Percentiles rank a stretch among this genome's conserved stretches.
These are phyloP conservation scores for Yamadazyma dushanensis DNA, from an alignment of 1,139 yeast species.

Conservation along the genomic window DNA sequence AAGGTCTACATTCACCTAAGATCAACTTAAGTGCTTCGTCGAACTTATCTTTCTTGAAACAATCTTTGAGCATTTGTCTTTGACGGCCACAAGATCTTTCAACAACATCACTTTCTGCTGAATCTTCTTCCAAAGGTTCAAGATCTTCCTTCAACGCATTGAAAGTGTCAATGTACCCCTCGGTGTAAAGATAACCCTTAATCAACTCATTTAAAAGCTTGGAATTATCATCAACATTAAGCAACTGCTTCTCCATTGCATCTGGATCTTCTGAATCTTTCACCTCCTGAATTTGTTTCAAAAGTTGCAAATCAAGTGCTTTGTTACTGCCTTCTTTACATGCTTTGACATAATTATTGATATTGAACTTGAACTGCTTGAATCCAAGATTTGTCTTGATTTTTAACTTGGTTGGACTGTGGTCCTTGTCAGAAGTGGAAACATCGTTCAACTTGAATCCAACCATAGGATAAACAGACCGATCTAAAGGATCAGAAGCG, in stretches of 20 bases:
- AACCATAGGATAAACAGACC: constrained; percentile 39
- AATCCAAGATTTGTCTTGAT: constrained; percentile 75
- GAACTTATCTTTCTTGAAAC: constrained; percentile 48
- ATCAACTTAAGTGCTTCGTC: constrained; percentile 47
- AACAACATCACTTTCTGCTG: constrained; percentile 9
- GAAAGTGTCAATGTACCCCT: constrained; percentile 71
- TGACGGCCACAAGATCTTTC: constrained; percentile 38
- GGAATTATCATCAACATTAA: constrained; percentile 29
- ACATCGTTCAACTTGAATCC: constrained; percentile 39
- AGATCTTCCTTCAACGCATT: constrained; percentile 50
- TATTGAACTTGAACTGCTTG: constrained; percentile 66
- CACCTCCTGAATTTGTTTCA: constrained; percentile 19
- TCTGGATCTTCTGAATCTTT: constrained; percentile 1
- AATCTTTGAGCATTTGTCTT: constrained; percentile 53
- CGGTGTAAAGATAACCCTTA: constrained; percentile 67
- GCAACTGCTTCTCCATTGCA: constrained; percentile 22
- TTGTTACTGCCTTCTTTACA: constrained; percentile 31
- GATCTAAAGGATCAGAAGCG: constrained; percentile 15
- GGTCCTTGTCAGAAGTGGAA: constrained; percentile 3
- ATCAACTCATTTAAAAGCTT: constrained; percentile 55
- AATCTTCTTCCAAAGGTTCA: background rate
- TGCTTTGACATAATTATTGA: constrained; percentile 59
- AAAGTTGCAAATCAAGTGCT: constrained; percentile 17
- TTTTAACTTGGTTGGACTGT: constrained; percentile 17
- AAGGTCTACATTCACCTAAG: constrained; percentile 42